Conservation (phyloP, 768 basidiomycete genomes). For the Trametopsis cervina region DNA sequence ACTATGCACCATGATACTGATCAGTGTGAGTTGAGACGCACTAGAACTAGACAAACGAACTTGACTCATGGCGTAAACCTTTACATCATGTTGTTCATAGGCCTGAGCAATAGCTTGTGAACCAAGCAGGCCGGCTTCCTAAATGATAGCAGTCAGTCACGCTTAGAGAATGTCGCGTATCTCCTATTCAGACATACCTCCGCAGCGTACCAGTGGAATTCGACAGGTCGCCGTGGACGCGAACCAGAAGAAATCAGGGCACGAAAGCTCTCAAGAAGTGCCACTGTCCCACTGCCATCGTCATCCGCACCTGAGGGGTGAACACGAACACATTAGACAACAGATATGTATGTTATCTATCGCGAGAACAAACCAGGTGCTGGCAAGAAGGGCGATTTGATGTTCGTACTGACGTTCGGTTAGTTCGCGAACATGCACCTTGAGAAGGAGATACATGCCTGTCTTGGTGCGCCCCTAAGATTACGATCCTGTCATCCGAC, state of each 20-base stretch:
- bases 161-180: neutral
- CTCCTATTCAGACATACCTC: slow-evolving; percentile 42
- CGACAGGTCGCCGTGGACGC: slow-evolving; percentile 55
- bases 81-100: slow-evolving; percentile 55
- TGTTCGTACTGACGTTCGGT: slow-evolving; percentile 45
- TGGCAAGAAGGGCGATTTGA: slow-evolving; percentile 70
- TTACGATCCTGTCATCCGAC: slow-evolving; percentile 54
- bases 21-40: neutral
- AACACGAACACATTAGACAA: slow-evolving; percentile 21
- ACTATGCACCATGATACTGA: slow-evolving; percentile 34
- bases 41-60: slow-evolving; percentile 32
- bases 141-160: neutral
- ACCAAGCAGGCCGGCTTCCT: slow-evolving; percentile 84
- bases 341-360: slow-evolving; percentile 11
- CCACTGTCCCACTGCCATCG: slow-evolving; percentile 57
- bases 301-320: slow-evolving; percentile 68
- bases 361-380: slow-evolving; percentile 53
- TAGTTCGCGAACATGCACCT: slow-evolving; percentile 6
- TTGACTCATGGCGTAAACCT: slow-evolving; percentile 82
- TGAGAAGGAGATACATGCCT: no score
- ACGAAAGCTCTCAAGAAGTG: slow-evolving; percentile 71
- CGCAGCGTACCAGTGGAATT: slow-evolving; percentile 84
- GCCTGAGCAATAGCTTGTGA: slow-evolving; percentile 82
- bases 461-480: slow-evolving; percentile 81
- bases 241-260: slow-evolving; percentile 64